A percentile compares a stretch with the other conserved stretches of the same genome.
These are phyloP conservation scores for Ananas comosus DNA, from an alignment of 176 grass and related monocot species.

Conservation along the genomic window DNA sequence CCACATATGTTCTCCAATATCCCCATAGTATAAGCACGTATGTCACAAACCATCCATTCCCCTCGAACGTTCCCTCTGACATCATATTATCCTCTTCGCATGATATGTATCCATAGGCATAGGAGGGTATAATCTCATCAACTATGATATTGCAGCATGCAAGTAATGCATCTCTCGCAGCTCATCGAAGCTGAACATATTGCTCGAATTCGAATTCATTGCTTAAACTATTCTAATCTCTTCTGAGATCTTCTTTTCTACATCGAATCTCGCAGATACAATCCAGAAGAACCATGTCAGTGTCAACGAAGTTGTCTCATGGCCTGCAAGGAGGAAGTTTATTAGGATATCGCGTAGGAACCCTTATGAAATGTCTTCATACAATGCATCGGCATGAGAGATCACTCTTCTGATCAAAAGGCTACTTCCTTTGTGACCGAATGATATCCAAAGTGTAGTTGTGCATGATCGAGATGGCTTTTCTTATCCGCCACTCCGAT, in stretches of 20 bases:
- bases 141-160: slow-evolving; percentile 55
- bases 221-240: slow-evolving; percentile 30
- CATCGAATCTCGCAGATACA: slow-evolving; percentile 42
- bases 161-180: slow-evolving; percentile 69
- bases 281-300: slow-evolving; percentile 71
- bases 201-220: background rate
- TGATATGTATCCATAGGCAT: slow-evolving; percentile 81
- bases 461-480: slow-evolving; percentile 50
- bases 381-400: slow-evolving; percentile 63
- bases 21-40: slow-evolving; percentile 79
- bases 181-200: slow-evolving; percentile 16
- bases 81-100: slow-evolving; percentile 56
- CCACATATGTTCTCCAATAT: slow-evolving; percentile 76
- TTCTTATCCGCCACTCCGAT: slow-evolving; percentile 51
- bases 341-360: slow-evolving; percentile 82
- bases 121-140: slow-evolving; percentile 75
- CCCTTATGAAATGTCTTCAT: slow-evolving; percentile 58
- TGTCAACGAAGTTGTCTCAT: slow-evolving; percentile 57
- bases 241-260: slow-evolving; percentile 37
- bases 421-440: slow-evolving; percentile 55
- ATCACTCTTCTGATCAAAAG: slow-evolving; percentile 38
- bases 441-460: slow-evolving; percentile 58
- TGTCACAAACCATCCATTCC: slow-evolving; percentile 50
- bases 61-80: slow-evolving; percentile 53
- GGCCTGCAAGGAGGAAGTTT: slow-evolving; percentile 80